phyloP scores from a whole-genome alignment of 352 stramenopile species.

The Globisporangium cederbergense region DNA sequence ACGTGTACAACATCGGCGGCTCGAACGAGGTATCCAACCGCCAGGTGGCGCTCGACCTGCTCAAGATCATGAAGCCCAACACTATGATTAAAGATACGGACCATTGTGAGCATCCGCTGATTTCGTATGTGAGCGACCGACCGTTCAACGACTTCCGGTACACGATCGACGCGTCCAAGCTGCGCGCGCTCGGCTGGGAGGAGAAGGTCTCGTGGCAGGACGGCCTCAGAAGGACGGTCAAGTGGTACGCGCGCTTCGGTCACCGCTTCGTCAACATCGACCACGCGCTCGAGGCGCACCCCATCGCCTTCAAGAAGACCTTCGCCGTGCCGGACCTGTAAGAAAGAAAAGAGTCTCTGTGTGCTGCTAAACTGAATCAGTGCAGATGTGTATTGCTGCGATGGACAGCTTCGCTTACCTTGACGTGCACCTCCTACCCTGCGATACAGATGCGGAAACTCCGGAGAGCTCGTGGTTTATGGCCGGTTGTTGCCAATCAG shows the following conservation, averaged over 20 bases:
- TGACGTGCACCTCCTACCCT: constrained; percentile 44
- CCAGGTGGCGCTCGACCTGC: constrained; percentile 88
- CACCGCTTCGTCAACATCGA: constrained; percentile 85
- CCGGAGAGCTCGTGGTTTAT: too few species aligned
- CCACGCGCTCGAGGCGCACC: constrained; percentile 75
- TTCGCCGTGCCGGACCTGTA: constrained; percentile 25
- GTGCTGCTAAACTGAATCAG: too few species aligned
- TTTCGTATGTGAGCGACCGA: background rate
- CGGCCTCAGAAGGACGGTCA: constrained; percentile 87
- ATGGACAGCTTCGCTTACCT: constrained; percentile 21
- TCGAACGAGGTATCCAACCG: constrained; percentile 60
- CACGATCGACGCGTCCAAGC: constrained; percentile 92
- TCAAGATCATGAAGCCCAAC: constrained; percentile 54
- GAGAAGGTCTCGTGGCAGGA: constrained; percentile 92
- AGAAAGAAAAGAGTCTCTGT: too few species aligned
- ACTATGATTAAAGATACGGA: constrained; percentile 7
- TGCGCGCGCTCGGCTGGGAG: constrained; percentile 91
- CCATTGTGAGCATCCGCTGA: background rate
- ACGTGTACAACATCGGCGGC: constrained; percentile 98
- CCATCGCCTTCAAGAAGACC: constrained; percentile 72
- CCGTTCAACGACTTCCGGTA: constrained; percentile 98
- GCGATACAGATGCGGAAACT: constrained; percentile 46
- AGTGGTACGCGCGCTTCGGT: constrained; percentile 85
- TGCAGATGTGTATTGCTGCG: background rate
- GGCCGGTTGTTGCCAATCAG: too few species aligned